Percentiles rank a stretch among this genome's conserved stretches.
Conservation (phyloP, 2,329 filamentous ascomycete species). For the Cordyceps pruinosa region DNA sequence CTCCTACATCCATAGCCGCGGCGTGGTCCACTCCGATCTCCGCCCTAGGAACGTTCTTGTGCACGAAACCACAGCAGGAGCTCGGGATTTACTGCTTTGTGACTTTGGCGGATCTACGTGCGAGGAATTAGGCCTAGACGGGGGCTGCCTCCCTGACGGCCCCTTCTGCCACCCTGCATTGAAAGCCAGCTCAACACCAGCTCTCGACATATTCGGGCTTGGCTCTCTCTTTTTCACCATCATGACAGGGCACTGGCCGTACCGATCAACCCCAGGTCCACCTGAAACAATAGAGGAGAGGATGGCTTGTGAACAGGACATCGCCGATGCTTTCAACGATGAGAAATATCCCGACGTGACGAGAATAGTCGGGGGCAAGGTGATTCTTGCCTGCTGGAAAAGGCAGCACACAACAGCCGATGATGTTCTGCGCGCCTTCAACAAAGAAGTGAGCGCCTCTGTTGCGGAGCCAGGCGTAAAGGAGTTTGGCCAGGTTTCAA, state of each 20-base stretch:
- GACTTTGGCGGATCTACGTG: constrained; percentile 27
- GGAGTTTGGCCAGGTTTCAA: neutral
- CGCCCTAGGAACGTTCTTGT: constrained; percentile 26
- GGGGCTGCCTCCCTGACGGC: constrained; percentile 21
- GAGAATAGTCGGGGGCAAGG: neutral
- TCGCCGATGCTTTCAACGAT: neutral
- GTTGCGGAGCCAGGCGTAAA: neutral
- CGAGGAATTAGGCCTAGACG: constrained; percentile 23
- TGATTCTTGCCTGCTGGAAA: neutral
- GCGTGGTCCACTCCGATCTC: constrained; percentile 28
- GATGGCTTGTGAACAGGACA: neutral
- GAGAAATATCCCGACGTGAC: neutral
- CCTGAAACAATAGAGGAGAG: neutral
- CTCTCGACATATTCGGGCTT: neutral
- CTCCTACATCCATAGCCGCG: constrained; percentile 22
- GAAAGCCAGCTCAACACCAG: neutral
- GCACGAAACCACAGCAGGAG: constrained; percentile 18
- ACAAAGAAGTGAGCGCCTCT: neutral
- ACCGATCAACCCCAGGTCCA: neutral
- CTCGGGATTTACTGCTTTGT: constrained; percentile 24
- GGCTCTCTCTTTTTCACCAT: constrained; percentile 1
- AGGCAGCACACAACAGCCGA: neutral
- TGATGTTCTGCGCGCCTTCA: neutral
- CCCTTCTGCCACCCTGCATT: constrained; percentile 17
- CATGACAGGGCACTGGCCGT: constrained; percentile 3